Base-by-base conservation (phyloP, 352 stramenopile species). In the Phytophthora niederhauseri region DNA sequence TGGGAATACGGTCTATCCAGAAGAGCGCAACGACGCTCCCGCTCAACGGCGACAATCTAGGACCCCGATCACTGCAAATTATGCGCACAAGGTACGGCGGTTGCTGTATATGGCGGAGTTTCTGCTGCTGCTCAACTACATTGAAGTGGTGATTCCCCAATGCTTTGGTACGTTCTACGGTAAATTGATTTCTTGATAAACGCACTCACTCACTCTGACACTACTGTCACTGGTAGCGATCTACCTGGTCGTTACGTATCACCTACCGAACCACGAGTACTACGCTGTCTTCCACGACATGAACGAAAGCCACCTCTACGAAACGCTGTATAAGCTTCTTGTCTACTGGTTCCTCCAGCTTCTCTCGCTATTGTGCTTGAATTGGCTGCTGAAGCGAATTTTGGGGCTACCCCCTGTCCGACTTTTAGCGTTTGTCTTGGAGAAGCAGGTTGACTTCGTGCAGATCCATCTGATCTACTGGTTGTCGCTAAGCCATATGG, bases 101-200 rank as follows among this genome's bases (percentile, higher is more conserved):
- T 19, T 50, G 43, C 15, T 50, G n/a, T 50, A 50, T 22, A 50
- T 50, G 43, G n/a, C 43, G 7, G 43, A 50, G n/a, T 50, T 50
- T 22, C n/a, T 50, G 7, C 43, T 50, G 1, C 43, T 50, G n/a
- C 43, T 50, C 8, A 50, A 50, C 43, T 50, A 50, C 5, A n/a
- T 50, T 12, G 43, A 50, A 15, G 43, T 50, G 7, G n/a, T 50
- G 17, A 50, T 50, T 2, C 15, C 43, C n/a, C n/a, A 22, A 22
- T 14, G 14, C 9, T 50, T 50, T 22, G 43, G 15, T 50, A 50
- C 14, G 34, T 43, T 34, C 30, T 34, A 6, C 1, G 2, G n/a
- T n/a, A 34, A 34, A 3, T 7, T 34, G 9, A n/a, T n/a, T n/a
- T n/a, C n/a, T n/a, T n/a, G n/a, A n/a, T n/a, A n/a, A n/a, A n/a